A percentile compares a stretch with the other conserved stretches of the same genome.
These are phyloP conservation scores for Daldinia grandis DNA, from an alignment of 495 filamentous ascomycete genomes.

Conservation along the genomic window DNA sequence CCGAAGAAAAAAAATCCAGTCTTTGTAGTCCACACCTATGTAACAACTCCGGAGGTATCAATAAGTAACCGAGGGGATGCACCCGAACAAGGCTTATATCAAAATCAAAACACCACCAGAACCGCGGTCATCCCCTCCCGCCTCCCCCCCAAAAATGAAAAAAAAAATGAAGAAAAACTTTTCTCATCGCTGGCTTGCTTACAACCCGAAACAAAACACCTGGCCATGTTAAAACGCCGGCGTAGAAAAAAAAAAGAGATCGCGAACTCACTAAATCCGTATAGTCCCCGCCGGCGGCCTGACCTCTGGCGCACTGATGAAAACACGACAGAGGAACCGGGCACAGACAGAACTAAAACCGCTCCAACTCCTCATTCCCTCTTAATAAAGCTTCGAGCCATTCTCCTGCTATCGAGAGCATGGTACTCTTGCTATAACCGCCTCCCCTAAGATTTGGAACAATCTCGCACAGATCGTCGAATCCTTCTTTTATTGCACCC, in stretches of 20 bases:
- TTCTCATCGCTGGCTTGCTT: conserved; percentile 28
- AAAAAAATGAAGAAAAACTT: no score
- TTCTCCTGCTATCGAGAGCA: conserved; percentile 73
- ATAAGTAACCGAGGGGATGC: conserved; percentile 27
- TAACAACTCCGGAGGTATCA: conserved; percentile 40
- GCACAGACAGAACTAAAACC: conserved; percentile 35
- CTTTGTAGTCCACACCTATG: conserved; percentile 30
- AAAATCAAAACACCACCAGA: conserved; percentile 23
- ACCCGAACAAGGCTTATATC: conserved; percentile 5
- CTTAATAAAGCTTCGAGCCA: conserved; percentile 76
- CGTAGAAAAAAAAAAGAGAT: conserved; percentile 29
- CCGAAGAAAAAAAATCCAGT: conserved; percentile 27
- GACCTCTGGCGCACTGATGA: neutral
- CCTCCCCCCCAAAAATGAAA: no score
- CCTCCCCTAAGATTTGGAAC: conserved; percentile 75
- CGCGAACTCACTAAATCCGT: conserved; percentile 1
- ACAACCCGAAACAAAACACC: conserved; percentile 23
- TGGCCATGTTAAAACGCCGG: conserved; percentile 36
- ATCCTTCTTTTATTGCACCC: conserved; percentile 78
- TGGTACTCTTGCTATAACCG: conserved; percentile 81
- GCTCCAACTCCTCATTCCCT: conserved; percentile 67
- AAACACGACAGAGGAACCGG: conserved; percentile 41
- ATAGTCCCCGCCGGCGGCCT: neutral
- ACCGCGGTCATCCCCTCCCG: conserved; percentile 1
- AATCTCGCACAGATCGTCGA: conserved; percentile 72